Percentiles rank a stretch among this genome's conserved stretches.
Evolutionary conservation across 805 yeast species (phyloP).

Genomic region (Scheffersomyces coipomensis): DNA sequence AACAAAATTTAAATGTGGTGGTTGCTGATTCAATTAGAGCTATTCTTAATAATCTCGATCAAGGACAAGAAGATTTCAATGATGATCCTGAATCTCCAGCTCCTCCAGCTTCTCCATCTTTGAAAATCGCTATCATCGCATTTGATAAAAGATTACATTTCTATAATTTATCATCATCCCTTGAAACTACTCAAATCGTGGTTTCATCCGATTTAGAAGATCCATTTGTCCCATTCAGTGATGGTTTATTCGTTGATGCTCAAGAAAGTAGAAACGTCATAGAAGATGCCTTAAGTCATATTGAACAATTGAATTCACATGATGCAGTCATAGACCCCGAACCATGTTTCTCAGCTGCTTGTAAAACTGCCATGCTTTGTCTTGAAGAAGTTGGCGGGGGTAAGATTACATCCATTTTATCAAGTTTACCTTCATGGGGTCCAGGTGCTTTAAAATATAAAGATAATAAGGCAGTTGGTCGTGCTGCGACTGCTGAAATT

Average conservation of each 20-base stretch:
- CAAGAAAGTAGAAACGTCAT: slow-evolving; percentile 60
- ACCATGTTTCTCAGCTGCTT: slow-evolving; percentile 78
- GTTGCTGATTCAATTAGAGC: slow-evolving; percentile 70
- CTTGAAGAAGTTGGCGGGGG: slow-evolving; percentile 76
- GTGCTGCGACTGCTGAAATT: slow-evolving; percentile 38
- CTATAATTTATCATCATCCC: slow-evolving; percentile 59
- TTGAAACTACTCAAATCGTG: slow-evolving; percentile 56
- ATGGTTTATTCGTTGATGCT: slow-evolving; percentile 82
- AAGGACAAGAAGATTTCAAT: slow-evolving; percentile 12
- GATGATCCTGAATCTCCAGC: slow-evolving; percentile 17
- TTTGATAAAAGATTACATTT: slow-evolving; percentile 73
- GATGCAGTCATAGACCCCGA: slow-evolving; percentile 48
- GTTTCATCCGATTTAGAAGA: slow-evolving; percentile 71
- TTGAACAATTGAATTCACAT: slow-evolving; percentile 46
- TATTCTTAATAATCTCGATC: slow-evolving; percentile 28
- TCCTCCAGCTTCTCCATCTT: slow-evolving; percentile 30
- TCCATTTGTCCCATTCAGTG: slow-evolving; percentile 76
- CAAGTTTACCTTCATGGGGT: slow-evolving; percentile 76
- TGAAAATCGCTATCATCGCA: slow-evolving; percentile 68
- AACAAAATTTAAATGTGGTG: slow-evolving; percentile 59
- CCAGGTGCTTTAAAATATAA: slow-evolving; percentile 64
- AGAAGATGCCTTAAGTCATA: slow-evolving; percentile 61
- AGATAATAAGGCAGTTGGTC: slow-evolving; percentile 36
- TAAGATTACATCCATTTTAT: slow-evolving; percentile 66
- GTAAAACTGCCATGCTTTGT: slow-evolving; percentile 64